phyloP scores from a whole-genome alignment of 768 basidiomycete species.

The Leccinum fibrillosum region DNA sequence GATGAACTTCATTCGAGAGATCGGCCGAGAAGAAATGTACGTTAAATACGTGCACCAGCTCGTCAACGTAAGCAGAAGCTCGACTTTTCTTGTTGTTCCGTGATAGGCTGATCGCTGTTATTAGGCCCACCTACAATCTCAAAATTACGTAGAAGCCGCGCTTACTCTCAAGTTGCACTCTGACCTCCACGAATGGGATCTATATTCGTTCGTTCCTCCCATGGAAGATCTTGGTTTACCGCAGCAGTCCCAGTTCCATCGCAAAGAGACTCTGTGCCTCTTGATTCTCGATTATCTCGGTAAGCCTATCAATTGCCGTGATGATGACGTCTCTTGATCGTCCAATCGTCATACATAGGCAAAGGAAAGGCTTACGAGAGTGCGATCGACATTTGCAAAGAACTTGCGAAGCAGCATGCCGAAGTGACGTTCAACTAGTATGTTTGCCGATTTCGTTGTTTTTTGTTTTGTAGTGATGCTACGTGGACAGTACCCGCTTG shows the following conservation, averaged over 20 bases:
- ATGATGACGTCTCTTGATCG: constrained; percentile 3
- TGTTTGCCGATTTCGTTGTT: constrained; percentile 21
- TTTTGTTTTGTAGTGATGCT: neutral
- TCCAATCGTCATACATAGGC: constrained; percentile 41
- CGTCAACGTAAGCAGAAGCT: constrained; percentile 61
- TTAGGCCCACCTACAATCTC: constrained; percentile 83
- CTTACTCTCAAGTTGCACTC: constrained; percentile 92
- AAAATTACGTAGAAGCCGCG: constrained; percentile 92
- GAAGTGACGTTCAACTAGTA: constrained; percentile 91
- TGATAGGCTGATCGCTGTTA: constrained; percentile 30
- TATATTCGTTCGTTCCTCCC: constrained; percentile 74
- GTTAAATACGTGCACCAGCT: constrained; percentile 96
- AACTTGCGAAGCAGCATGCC: constrained; percentile 83
- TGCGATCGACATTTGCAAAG: constrained; percentile 90
- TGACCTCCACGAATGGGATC: constrained; percentile 89
- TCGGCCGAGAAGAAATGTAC: constrained; percentile 90
- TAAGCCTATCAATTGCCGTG: constrained; percentile 29
- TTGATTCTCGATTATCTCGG: constrained; percentile 93
- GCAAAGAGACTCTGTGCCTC: constrained; percentile 90
- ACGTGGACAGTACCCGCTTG: constrained; percentile 58
- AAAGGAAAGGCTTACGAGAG: constrained; percentile 98
- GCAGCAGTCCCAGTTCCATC: constrained; percentile 89
- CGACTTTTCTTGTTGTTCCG: neutral
- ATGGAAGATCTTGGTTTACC: constrained; percentile 90
- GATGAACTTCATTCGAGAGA: constrained; percentile 92